Conservation (phyloP, 169 alveolate genomes). For the Theileria annulata region DNA sequence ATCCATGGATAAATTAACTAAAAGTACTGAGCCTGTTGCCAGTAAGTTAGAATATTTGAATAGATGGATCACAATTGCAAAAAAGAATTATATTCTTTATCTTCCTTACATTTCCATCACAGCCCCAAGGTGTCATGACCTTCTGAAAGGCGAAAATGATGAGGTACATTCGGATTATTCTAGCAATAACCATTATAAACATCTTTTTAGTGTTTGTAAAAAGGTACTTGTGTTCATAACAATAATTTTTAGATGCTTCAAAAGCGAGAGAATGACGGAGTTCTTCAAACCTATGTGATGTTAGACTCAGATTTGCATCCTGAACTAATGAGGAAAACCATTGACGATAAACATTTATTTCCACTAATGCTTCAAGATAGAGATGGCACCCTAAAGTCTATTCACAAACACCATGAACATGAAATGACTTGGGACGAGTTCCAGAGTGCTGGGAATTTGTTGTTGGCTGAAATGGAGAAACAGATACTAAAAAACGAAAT, state of each 20-base stretch:
- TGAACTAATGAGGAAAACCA: conserved; percentile 28
- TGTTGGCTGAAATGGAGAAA: conserved; percentile 51
- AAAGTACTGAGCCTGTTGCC: conserved; percentile 45
- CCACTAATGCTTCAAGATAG: conserved; percentile 59
- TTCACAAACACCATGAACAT: conserved; percentile 35
- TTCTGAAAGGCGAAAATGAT: conserved; percentile 24
- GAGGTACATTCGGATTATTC: conserved; percentile 17
- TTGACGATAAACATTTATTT: conserved; percentile 46
- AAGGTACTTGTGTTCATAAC: conserved; percentile 6
- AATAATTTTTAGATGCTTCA: conserved; percentile 26
- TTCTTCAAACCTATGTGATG: conserved; percentile 61
- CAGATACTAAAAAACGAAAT: conserved; percentile 30
- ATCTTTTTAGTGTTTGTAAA: conserved; percentile 28
- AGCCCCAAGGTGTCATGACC: conserved; percentile 51
- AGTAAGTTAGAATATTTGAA: conserved; percentile 41
- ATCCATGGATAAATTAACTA: conserved; percentile 41
- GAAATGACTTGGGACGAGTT: conserved; percentile 67
- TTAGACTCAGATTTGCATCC: conserved; percentile 61
- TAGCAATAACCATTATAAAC: conserved; percentile 28
- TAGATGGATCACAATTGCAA: conserved; percentile 56
- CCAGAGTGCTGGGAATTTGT: conserved; percentile 47
- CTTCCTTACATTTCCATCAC: conserved; percentile 64
- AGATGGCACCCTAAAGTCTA: conserved; percentile 34
- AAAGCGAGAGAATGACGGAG: conserved; percentile 33
- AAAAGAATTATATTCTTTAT: conserved; percentile 57